Evolutionary conservation across 78 protist genomes (phyloP), one percentile per base, ranked within the genome.

Genomic region (Tieghemostelium lacteum): DNA sequence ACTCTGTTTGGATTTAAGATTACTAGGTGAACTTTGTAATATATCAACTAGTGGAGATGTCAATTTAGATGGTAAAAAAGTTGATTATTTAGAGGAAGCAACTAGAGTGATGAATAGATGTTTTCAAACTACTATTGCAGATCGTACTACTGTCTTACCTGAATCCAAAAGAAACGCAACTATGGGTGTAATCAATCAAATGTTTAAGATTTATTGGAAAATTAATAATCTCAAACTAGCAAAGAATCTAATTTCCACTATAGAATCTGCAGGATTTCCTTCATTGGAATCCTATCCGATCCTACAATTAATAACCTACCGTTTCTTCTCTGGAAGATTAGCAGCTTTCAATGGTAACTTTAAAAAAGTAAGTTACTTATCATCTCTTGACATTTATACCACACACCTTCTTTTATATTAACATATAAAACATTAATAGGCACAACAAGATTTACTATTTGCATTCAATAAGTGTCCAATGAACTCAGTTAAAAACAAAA

Each of bases 291-390:
- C 58, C 17, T 88, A 83, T 39, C 88, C 88, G 8, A 8, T 86
- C 17, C 1, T 17, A 3, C 94, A 88, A 64, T 22, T 50, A 8
- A 71, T 88, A 26, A 88, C 94, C 61, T 88, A 88, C 54, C 29
- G 71, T 36, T 88, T 83, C 83, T 88, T 88, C 86, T 45, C n/a
- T 58, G 94, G 94, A 49, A n/a, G 94, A 34, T 42, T 88, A 19
- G 85, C 91, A 22, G 85, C 66, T 12, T 88, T 88, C 34, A 74
- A 88, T 29, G 76, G 87, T n/a, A 34, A 85, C n/a, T 75, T 31
- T 50, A 49, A 72, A 52, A 73, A 78, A 37, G 52, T 45, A 45
- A 45, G 52, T 45, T 45, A 45, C 6, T 45, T 14, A 45, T 45
- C 52, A 45, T 45, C 6, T 45, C 52, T 14, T 45, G n/a, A 45